Conservation (phyloP, 148 eudicot species). For the Camellia lanceoleosa region DNA sequence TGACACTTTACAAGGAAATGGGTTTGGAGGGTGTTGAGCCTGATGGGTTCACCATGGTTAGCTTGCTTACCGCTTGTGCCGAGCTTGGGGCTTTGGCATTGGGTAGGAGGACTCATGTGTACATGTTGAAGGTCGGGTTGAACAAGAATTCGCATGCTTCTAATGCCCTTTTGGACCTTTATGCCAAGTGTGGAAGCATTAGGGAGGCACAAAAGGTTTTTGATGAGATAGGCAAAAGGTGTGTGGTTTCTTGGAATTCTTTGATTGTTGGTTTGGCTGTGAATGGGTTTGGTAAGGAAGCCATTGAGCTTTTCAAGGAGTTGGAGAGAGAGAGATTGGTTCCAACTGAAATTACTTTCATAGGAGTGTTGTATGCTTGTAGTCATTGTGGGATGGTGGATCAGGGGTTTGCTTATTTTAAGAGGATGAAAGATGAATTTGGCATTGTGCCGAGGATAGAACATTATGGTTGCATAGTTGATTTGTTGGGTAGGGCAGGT, state of each 20-base stretch:
- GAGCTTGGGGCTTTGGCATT: slow-evolving; percentile 79
- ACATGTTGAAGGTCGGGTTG: slow-evolving; percentile 69
- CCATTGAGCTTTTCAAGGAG: slow-evolving; percentile 50
- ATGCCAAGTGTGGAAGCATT: slow-evolving; percentile 69
- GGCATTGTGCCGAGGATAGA: slow-evolving; percentile 55
- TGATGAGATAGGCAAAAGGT: slow-evolving; percentile 43
- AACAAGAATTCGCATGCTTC: slow-evolving; percentile 57
- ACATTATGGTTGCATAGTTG: slow-evolving; percentile 84
- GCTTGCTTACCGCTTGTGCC: slow-evolving; percentile 75
- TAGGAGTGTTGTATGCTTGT: slow-evolving; percentile 79
- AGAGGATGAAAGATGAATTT: slow-evolving; percentile 46
- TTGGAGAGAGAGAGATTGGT: slow-evolving; percentile 42
- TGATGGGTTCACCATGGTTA: slow-evolving; percentile 83
- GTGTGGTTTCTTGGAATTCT: slow-evolving; percentile 71
- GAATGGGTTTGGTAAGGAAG: slow-evolving; percentile 56
- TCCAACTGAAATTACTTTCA: slow-evolving; percentile 66
- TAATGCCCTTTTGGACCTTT: slow-evolving; percentile 63
- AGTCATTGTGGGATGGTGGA: slow-evolving; percentile 80
- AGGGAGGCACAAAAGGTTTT: slow-evolving; percentile 47
- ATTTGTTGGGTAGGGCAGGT: slow-evolving; percentile 67
- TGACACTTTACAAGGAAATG: slow-evolving; percentile 57
- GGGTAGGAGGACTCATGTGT: slow-evolving; percentile 69
- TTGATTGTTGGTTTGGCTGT: slow-evolving; percentile 67
- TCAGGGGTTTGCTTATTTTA: slow-evolving; percentile 58
- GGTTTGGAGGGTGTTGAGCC: slow-evolving; percentile 50